Evolutionary conservation across 306 rosid species (phyloP), one percentile per base, ranked within the genome.

Genomic region (Quercus gilva): DNA sequence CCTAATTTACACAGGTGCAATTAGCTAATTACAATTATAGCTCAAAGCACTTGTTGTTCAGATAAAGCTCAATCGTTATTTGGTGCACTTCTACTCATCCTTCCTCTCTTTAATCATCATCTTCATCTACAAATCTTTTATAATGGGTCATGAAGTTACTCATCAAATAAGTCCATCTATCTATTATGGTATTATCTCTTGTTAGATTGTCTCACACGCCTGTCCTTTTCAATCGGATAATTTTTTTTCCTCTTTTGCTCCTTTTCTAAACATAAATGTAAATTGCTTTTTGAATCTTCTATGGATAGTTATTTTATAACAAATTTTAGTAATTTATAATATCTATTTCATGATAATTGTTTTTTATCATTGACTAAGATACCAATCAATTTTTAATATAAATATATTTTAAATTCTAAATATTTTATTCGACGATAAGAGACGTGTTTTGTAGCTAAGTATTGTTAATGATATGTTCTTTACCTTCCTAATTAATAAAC

Each of bases 91-190:
- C 55, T 68, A 77, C 73, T 71, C 75, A 75, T 25, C 43, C 9
- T 83, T 84, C 82, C 73, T 77, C 64, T 45, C 83, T 83, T 69
- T 84, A 85, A 87, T 81, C 83, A 70, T 87, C 80, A 84, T 84
- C 74, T 43, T 71, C 55, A 73, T 28, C 71, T 76, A 26, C 77
- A 76, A 69, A 63, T 73, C 21, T 60, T 57, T 43, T 53, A 43
- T 33, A 79, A 83, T 86, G 86, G 79, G 25, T 79, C n/a, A 18
- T 12, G 8, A 68, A 20, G 19, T 19, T 43, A 13, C 17, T 37
- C 67, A 19, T 17, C 75, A 51, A 72, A 72, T 2, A 29, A 55
- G 60, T 23, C 74, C 57, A 58, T 55, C 4, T 31, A 41, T 52
- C 43, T 60, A 55, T 74, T 3, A 59, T 78, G 69, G 13, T 63